Evolutionary conservation across 2,329 filamentous ascomycete species (phyloP).

Genomic region (Fonsecaea monophora): DNA sequence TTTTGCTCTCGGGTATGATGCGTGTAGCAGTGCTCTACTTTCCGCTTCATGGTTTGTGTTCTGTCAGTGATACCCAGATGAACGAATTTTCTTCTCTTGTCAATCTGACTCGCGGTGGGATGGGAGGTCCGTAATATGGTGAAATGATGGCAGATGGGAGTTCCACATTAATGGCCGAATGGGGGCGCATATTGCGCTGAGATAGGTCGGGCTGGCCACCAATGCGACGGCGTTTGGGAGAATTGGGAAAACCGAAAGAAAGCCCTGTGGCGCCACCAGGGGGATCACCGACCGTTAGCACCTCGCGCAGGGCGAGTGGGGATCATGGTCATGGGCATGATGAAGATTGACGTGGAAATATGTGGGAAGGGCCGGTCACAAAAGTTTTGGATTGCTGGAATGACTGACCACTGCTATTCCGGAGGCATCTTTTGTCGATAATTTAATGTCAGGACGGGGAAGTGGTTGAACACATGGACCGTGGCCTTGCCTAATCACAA

Average conservation of each 20-base stretch:
- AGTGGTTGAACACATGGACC: background rate
- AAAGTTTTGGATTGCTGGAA: background rate
- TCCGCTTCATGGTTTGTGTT: constrained; percentile 12
- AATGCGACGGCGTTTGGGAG: background rate
- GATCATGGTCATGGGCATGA: background rate
- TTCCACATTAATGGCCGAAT: background rate
- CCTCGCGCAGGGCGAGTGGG: background rate
- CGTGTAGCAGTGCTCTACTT: constrained; percentile 14
- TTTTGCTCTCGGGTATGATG: constrained; percentile 2
- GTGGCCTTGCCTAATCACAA: background rate
- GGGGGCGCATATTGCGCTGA: background rate
- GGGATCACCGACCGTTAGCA: background rate
- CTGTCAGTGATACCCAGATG: constrained; percentile 33
- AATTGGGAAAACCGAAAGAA: background rate
- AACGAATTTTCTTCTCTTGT: constrained; percentile 31
- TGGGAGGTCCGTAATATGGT: constrained; percentile 6
- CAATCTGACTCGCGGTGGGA: background rate
- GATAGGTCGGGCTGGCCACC: too few relatives aligned
- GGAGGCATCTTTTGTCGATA: background rate
- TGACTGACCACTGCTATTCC: background rate
- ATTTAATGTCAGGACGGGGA: background rate
- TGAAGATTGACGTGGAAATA: background rate
- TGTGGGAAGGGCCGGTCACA: background rate
- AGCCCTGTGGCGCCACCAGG: background rate
- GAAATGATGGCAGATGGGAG: background rate